Base-by-base conservation (phyloP, 345 rosid genomes). In the Sonneratia alba region DNA sequence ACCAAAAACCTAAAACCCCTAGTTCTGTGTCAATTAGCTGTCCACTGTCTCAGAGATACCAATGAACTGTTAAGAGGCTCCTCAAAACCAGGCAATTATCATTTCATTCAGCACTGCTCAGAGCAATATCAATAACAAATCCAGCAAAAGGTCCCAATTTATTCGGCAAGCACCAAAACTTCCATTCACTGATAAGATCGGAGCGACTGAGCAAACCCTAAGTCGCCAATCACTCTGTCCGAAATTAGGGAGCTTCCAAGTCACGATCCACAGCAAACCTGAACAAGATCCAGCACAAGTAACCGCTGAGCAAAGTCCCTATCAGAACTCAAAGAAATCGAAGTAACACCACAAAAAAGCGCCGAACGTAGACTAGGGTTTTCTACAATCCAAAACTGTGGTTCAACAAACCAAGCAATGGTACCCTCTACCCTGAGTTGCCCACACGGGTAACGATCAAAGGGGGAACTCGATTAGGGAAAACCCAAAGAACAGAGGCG, bases 11-110 rank as follows among this genome's bases (percentile, higher is more conserved):
- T 40, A 72, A 65, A 78, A 68, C 71, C 73, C 61, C 68, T 48
- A 76, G n/a, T 38, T 68, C 68, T 18, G 51, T 9, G 51, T 37
- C 40, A 61, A 74, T 62, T 68, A 53, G 80, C 84, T 78, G 76
- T 86, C 83, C 76, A 83, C 87, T 79, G 80, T 82, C 85, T 22
- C 51, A 11, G 34, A 6, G 32, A 80, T 81, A 59, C 69, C 81
- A 79, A 71, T 27, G 45, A 45, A 79, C 71, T 61, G 70, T 70
- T 67, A 43, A 82, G 77, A 67, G 72, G 37, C 51, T 18, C 63
- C 12, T 57, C 63, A 57, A 22, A 22, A 57, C 34, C 27, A 57
- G 32, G 34, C 63, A 57, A 57, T 22, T n/a, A 22, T 22, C 63
- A 57, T 57, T 22, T 8, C 63, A 69, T 65, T 32, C 70, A 76